Evolutionary conservation across 2,329 filamentous ascomycete species (phyloP).

Genomic region (Exophiala alcalophila): DNA sequence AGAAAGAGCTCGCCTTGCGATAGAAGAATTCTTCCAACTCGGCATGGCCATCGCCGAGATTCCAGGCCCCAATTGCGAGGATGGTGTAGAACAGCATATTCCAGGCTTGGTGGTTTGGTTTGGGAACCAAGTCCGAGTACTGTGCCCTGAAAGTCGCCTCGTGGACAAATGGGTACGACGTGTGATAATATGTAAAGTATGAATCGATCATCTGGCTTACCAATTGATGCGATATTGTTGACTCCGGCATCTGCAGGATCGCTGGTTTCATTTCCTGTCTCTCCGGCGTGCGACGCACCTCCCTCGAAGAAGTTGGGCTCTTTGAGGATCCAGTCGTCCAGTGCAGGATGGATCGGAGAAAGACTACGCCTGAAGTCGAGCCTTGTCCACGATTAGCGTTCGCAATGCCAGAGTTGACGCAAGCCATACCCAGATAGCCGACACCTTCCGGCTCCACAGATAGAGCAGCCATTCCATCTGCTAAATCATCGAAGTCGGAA

Average conservation of each 20-base stretch:
- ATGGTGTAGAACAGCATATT: slow-evolving; percentile 31
- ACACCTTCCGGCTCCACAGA: slow-evolving; percentile 2
- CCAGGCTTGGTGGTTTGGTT: slow-evolving; percentile 28
- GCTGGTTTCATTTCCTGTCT: not conserved
- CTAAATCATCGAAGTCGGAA: not conserved
- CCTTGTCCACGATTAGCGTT: not conserved
- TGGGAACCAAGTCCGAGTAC: slow-evolving; percentile 19
- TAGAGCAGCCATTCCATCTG: slow-evolving; percentile 1
- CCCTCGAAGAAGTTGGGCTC: not conserved
- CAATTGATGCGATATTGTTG: not conserved
- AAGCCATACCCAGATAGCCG: slow-evolving; percentile 3
- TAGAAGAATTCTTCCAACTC: slow-evolving; percentile 20
- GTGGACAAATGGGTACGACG: slow-evolving; percentile 32
- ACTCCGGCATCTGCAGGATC: not conserved
- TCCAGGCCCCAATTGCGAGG: slow-evolving; percentile 31
- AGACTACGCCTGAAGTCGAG: slow-evolving; percentile 1
- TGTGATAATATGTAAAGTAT: slow-evolving; percentile 33
- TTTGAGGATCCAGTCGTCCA: slow-evolving; percentile 1
- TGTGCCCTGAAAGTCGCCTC: slow-evolving; percentile 32
- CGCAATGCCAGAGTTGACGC: not conserved
- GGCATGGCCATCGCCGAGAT: slow-evolving; percentile 17
- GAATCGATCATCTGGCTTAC: slow-evolving; percentile 27
- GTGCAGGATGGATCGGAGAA: slow-evolving; percentile 4
- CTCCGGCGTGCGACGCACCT: not conserved
- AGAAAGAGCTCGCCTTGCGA: slow-evolving; percentile 18